Percentiles rank a stretch among this genome's conserved stretches.
These are phyloP conservation scores for Cryptosporidium meleagridis DNA, from an alignment of 169 alveolate species.

Conservation along the genomic window DNA sequence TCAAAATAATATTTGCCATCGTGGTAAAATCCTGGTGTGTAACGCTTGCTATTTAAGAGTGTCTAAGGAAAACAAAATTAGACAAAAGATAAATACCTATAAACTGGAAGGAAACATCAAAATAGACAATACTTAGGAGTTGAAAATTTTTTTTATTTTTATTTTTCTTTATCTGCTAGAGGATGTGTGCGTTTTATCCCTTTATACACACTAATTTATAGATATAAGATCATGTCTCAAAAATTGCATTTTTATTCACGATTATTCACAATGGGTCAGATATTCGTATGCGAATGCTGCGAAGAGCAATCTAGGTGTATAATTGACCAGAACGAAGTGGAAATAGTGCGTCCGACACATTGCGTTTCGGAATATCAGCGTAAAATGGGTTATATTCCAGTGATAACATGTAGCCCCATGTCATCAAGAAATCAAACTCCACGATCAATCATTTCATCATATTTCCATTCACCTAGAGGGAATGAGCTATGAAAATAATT, in stretches of 20 bases:
- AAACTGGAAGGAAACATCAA: constrained; percentile 50
- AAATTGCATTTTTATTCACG: background rate
- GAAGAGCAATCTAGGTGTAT: constrained; percentile 38
- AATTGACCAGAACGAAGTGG: constrained; percentile 70
- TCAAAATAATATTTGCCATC: constrained; percentile 63
- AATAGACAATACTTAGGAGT: constrained; percentile 51
- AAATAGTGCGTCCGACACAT: constrained; percentile 39
- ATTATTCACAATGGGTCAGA: constrained; percentile 31
- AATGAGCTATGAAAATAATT: background rate
- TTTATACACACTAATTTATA: constrained; percentile 9
- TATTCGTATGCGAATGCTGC: constrained; percentile 43
- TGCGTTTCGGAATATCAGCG: constrained; percentile 28
- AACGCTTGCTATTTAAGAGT: constrained; percentile 77
- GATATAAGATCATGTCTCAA: background rate
- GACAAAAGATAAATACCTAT: constrained; percentile 59
- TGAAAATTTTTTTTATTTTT: background rate
- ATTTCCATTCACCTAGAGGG: constrained; percentile 39
- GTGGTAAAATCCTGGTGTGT: constrained; percentile 75
- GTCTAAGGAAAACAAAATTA: constrained; percentile 70
- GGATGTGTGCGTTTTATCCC: constrained; percentile 47
- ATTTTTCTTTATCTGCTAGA: background rate
- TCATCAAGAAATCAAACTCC: constrained; percentile 69
- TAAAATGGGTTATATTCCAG: constrained; percentile 69
- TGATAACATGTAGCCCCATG: constrained; percentile 58
- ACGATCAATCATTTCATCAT: constrained; percentile 32